Base-by-base conservation (phyloP, 2,329 filamentous ascomycete species). In the Albifimbria verrucaria region DNA sequence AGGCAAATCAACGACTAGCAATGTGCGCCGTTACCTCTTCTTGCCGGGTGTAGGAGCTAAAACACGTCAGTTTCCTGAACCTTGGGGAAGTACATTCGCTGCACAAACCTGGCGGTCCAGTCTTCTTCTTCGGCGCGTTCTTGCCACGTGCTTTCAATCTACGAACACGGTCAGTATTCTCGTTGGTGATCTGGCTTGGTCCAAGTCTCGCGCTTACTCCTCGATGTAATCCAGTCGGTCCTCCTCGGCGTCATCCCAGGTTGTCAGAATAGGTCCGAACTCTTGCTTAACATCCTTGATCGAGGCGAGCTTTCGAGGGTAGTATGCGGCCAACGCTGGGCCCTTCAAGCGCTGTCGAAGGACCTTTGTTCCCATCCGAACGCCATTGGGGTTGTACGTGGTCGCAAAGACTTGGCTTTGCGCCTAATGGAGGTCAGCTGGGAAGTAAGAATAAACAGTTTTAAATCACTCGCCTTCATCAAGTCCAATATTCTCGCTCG, bases 381-480 rank as follows among this genome's bases (percentile, higher is more conserved):
- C 72, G 61, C 86, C 78, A 52, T 90, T 81, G 23, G 94, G 94
- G 74, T 99, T 99, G 79, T 86, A 97, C 50, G 87, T 92, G 49
- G 89, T 90, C 65, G 87, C 87, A 79, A 97, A 99, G 76, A 97
- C 84, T 70, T 87, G 85, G 80, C 91, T 96, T 87, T 92, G 92
- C 67, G 83, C 82, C 92, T 97, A 63, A 42, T 2, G 11, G 20
- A 5, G 24, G 56, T 71, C 44, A 73, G 65, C 42, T 28, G 0
- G 4, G 49, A 23, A 28, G 17, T 9, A 18, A 22, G 17, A 7
- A 4, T 46, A 36, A 56, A 25, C 3, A 1, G 3, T 36, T 62
- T 45, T 72, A 90, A n/a, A n/a, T n/a, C n/a, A n/a, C n/a, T n/a
- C n/a, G n/a, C 92, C 87, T 91, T 92, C 78, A 93, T 83, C 58